Evolutionary conservation across 2,329 filamentous ascomycete species (phyloP), one percentile per base, ranked within the genome.

Genomic region (Stylonectria norvegica): DNA sequence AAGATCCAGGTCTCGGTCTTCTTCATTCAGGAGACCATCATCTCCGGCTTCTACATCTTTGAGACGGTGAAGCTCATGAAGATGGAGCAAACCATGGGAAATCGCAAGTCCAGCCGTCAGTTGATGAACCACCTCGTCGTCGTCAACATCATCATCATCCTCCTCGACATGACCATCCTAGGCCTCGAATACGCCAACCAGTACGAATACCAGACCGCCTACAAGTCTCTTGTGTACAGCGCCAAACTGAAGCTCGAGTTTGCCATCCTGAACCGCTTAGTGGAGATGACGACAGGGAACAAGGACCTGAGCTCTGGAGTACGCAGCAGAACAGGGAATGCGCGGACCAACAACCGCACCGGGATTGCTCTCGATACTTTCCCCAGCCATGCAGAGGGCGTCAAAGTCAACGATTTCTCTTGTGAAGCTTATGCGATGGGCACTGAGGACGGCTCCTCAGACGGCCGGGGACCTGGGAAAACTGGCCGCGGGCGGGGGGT

Each of bases 1-100:
- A 73, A 74, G 54, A 66, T 79, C 14, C 74, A 79, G 51, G 71
- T 79, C 55, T 73, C 72, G 5, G 63, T 74, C 6, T 79, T 79
- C 52, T 77, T 72, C 49, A 38, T 78, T 10, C 76, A 79, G 49
- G 76, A 79, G 42, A 65, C 72, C 36, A 64, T 76, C 45, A 68
- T 79, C 35, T 77, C 74, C 1, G 63, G 63, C 1, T 59, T 76
- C 15, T 79, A 77, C 54, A 76, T 80, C 40, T 63, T 61, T 55
- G 73, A 78, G 47, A 75, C 76, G 0, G 57, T 72, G 42, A 69
- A 66, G 22, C 66, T 78, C 40, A 62, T 78, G 37, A 66, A 66
- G 6, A 49, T 70, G 8, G 67, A 74, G 42, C 63, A 64, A 2
- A 47, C 48, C 10, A 49, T 58, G 41, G 47, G 52, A 5, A 52